Base-by-base conservation (phyloP, 2,329 filamentous ascomycete species). In the Microcyclospora tardicrescens region DNA sequence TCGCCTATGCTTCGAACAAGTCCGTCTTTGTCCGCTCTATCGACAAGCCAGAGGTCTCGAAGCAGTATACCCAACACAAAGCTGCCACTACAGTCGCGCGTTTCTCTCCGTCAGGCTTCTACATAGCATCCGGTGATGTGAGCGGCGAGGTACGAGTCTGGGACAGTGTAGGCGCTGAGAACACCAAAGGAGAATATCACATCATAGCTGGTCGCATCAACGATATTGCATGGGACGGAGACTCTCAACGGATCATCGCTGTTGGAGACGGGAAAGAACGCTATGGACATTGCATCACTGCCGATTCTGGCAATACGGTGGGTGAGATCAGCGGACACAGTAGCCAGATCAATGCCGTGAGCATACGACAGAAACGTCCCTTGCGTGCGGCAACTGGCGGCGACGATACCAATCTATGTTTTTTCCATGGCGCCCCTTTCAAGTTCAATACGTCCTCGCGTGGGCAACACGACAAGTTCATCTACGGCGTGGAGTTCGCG, bases 141-240 rank as follows among this genome's bases (percentile, higher is more conserved):
- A 77, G 81, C 1, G 91, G 91, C 36, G 72, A 76, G 33, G 85
- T 98, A 32, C 77, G 84, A 47, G 83, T 98, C 4, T 98, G 91
- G 91, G 89, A 96, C 60, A 75, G 72, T 47, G 78, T 83, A 10
- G 80, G 89, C 39, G 84, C 85, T 50, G 86, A 86, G 34, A 84
- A 80, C 54, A 94, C 85, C 34, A 93, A 93, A 62, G 84, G 87
- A 49, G 89, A 96, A 62, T 96, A 94, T 63, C 74, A 78, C 56
- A 95, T 96, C 63, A 87, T 96, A 55, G 86, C 84, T 28, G 91
- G 91, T 10, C 81, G 84, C 38, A 89, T 98, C 64, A 93, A 94
- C 59, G 91, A 98, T 60, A 77, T 98, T 48, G 89, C 86, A 1
- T 98, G 91, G 87, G 91, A 96, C 55, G 89, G 87, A 41, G 91